A percentile compares a stretch with the other conserved stretches of the same genome.
Evolutionary conservation across 805 yeast species (phyloP).

Genomic region (Candida pseudofarinosa): DNA sequence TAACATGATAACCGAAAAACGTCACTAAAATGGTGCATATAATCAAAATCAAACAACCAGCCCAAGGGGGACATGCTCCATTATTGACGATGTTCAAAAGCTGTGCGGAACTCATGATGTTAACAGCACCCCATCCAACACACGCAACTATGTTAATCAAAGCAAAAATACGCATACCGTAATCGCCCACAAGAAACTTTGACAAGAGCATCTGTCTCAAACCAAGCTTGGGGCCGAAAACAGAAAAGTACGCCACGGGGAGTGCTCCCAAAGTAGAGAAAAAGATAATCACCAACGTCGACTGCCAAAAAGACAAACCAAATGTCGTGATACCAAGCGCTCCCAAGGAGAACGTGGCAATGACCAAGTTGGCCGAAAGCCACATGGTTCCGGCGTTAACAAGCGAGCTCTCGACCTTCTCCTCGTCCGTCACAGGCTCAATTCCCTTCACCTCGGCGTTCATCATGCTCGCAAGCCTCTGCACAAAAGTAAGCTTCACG

Average conservation of each 20-base stretch:
- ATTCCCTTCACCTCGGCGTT: slow-evolving; percentile 63
- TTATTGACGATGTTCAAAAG: slow-evolving; percentile 71
- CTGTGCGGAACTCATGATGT: slow-evolving; percentile 86
- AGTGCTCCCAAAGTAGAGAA: slow-evolving; percentile 69
- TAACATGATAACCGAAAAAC: slow-evolving; percentile 78
- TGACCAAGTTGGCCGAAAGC: slow-evolving; percentile 85
- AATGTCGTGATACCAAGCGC: slow-evolving; percentile 55
- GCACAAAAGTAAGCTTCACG: slow-evolving; percentile 23
- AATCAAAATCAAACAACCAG: slow-evolving; percentile 75
- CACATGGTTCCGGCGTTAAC: slow-evolving; percentile 81
- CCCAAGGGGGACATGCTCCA: slow-evolving; percentile 78
- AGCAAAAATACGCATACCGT: slow-evolving; percentile 72
- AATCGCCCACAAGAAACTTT: slow-evolving; percentile 72
- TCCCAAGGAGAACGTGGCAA: slow-evolving; percentile 80
- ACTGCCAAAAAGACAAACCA: slow-evolving; percentile 69
- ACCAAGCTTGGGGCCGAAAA: slow-evolving; percentile 81
- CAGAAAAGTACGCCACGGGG: slow-evolving; percentile 80
- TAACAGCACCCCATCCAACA: slow-evolving; percentile 94
- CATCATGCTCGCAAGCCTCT: slow-evolving; percentile 29
- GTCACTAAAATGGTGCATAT: slow-evolving; percentile 67
- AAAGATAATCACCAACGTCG: slow-evolving; percentile 62
- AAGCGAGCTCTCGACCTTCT: slow-evolving; percentile 63
- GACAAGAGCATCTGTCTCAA: slow-evolving; percentile 84
- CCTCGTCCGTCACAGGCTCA: slow-evolving; percentile 75
- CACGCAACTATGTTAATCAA: slow-evolving; percentile 77